phyloP scores from a whole-genome alignment of 306 rosid genomes.

The Geum urbanum region DNA sequence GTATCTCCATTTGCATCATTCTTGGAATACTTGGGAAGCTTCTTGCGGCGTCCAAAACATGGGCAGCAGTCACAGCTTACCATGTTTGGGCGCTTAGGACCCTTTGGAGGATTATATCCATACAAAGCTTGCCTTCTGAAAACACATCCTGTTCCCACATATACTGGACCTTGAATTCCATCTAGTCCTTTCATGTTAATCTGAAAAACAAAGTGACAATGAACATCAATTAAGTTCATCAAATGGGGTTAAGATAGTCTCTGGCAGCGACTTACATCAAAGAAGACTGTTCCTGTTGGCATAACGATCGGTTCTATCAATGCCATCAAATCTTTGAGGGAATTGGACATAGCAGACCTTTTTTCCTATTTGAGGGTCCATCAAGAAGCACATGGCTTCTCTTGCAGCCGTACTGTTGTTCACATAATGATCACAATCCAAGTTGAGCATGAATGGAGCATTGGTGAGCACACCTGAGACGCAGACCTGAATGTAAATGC shows the following conservation, averaged over 20 bases:
- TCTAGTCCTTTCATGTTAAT: conserved; percentile 97
- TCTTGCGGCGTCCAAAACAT: conserved; percentile 82
- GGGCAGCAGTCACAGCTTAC: conserved; percentile 92
- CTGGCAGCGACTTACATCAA: conserved; percentile 53
- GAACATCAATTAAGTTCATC: conserved; percentile 13
- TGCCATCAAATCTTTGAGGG: conserved; percentile 90
- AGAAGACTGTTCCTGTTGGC: conserved; percentile 93
- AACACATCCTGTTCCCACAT: conserved; percentile 98
- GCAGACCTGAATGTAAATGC: conserved; percentile 53
- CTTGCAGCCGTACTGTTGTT: conserved; percentile 80
- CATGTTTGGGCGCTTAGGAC: conserved; percentile 92
- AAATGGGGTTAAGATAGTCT: background rate
- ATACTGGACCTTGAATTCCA: conserved; percentile 94
- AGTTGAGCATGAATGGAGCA: conserved; percentile 84
- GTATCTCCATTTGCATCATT: conserved; percentile 57
- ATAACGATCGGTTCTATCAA: conserved; percentile 80
- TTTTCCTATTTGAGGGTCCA: conserved; percentile 87
- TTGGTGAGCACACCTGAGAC: conserved; percentile 91
- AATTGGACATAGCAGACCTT: conserved; percentile 82
- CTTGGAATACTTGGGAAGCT: conserved; percentile 55
- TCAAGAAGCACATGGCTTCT: conserved; percentile 95
- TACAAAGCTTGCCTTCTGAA: conserved; percentile 92
- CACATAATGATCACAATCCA: conserved; percentile 92
- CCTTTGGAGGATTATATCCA: conserved; percentile 87
- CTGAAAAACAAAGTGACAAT: conserved; percentile 38